phyloP scores from a whole-genome alignment of 306 rosid genomes.

The Vigna angularis region DNA sequence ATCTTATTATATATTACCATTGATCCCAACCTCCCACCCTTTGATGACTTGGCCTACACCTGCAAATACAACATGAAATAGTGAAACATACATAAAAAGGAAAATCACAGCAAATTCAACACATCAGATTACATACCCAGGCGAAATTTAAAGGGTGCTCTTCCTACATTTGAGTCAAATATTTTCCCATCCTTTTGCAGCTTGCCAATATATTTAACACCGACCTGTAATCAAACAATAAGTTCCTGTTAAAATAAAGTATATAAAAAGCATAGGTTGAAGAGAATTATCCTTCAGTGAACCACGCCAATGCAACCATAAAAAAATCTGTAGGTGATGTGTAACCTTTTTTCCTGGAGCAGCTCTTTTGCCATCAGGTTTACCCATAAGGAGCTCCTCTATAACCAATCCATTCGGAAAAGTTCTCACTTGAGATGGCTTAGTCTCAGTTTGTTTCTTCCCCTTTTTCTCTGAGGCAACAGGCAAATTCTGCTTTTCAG shows the following conservation, averaged over 20 bases:
- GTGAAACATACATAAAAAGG: slow-evolving; percentile 21
- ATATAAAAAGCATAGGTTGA: background rate
- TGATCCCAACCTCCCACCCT: slow-evolving; percentile 95
- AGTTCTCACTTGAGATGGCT: slow-evolving; percentile 75
- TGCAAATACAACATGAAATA: slow-evolving; percentile 57
- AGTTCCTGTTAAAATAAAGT: slow-evolving; percentile 23
- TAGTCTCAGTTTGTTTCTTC: slow-evolving; percentile 53
- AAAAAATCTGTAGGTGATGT: slow-evolving; percentile 10
- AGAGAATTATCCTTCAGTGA: slow-evolving; percentile 9
- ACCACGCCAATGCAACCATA: slow-evolving; percentile 21
- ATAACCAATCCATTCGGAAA: slow-evolving; percentile 84
- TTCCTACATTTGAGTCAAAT: slow-evolving; percentile 85
- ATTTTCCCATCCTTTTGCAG: slow-evolving; percentile 73
- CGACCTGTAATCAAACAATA: slow-evolving; percentile 66
- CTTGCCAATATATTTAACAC: slow-evolving; percentile 92
- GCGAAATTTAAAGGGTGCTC: slow-evolving; percentile 85
- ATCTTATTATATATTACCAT: slow-evolving; percentile 60
- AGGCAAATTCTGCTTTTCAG: slow-evolving; percentile 50
- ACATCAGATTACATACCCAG: slow-evolving; percentile 59
- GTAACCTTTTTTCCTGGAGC: slow-evolving; percentile 77
- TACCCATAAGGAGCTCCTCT: slow-evolving; percentile 87
- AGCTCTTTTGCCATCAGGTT: slow-evolving; percentile 95
- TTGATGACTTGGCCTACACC: slow-evolving; percentile 89
- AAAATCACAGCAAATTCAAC: background rate
- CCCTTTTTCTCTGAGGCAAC: slow-evolving; percentile 45